Evolutionary conservation across 192 early-diverging fungal genomes (phyloP).

Genomic region (Dissophora globulifera): DNA sequence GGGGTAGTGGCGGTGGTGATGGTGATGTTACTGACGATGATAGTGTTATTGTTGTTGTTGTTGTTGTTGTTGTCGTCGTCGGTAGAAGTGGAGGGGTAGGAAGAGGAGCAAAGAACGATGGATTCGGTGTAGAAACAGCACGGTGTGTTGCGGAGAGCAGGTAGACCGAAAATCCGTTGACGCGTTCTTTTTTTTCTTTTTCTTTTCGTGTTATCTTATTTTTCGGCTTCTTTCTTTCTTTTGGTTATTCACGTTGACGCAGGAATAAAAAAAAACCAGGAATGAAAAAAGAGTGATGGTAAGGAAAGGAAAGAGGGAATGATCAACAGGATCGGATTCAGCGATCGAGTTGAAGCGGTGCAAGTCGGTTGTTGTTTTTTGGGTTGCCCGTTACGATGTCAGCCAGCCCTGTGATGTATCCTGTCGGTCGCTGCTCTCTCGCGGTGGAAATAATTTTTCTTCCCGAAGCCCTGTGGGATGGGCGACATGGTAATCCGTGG

Average conservation of each 20-base stretch:
- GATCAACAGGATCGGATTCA: slow-evolving; percentile 18
- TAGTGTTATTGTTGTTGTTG: too few relatives aligned
- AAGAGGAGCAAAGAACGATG: too few relatives aligned
- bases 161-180: too few relatives aligned
- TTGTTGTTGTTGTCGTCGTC: too few relatives aligned
- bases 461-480: slow-evolving; percentile 25
- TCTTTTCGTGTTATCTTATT: not conserved
- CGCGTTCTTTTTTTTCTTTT: too few relatives aligned
- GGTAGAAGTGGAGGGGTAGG: too few relatives aligned
- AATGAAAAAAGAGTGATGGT: not conserved
- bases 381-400: too few relatives aligned
- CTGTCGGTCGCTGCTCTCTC: slow-evolving; percentile 10
- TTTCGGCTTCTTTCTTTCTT: not conserved
- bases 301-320: not conserved
- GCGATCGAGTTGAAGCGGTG: not conserved
- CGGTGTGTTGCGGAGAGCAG: too few relatives aligned
- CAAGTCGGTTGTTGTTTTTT: not conserved
- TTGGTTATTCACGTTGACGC: too few relatives aligned
- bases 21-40: not conserved
- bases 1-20: not conserved
- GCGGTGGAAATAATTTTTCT: slow-evolving; percentile 20
- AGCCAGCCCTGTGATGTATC: too few relatives aligned
- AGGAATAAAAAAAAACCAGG: too few relatives aligned
- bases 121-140: too few relatives aligned
- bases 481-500: not conserved